These are phyloP conservation scores for Solanum hybrid DNA, from an alignment of 305 asterid species.

Conservation along the genomic window DNA sequence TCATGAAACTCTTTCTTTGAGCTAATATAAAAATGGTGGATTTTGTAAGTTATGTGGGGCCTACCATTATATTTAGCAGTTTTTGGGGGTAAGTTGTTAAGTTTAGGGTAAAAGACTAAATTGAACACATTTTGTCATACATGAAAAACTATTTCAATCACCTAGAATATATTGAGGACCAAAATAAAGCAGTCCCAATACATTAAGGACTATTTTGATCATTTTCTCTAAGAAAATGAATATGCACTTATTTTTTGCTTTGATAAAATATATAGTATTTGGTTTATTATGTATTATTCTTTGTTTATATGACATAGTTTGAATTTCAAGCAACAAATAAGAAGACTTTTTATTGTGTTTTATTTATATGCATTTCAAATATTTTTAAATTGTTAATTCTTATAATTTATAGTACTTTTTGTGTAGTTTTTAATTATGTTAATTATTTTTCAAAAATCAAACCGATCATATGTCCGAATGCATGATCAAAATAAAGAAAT, in stretches of 20 bases:
- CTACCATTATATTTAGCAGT: too few relatives aligned
- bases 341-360: not conserved
- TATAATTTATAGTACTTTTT: not conserved
- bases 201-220: too few relatives aligned
- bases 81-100: too few relatives aligned
- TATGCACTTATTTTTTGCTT: not conserved
- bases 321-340: not conserved
- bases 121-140: too few relatives aligned
- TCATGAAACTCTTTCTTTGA: too few relatives aligned
- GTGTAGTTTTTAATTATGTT: not conserved
- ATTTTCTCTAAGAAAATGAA: too few relatives aligned
- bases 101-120: too few relatives aligned
- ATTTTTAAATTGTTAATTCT: not conserved
- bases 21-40: too few relatives aligned
- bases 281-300: not conserved
- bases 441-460: not conserved
- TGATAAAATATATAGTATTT: not conserved
- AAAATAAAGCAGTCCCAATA: too few relatives aligned
- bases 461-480: not conserved
- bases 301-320: not conserved
- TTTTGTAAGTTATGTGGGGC: too few relatives aligned
- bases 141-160: too few relatives aligned
- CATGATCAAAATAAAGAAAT: not conserved
- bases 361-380: not conserved
- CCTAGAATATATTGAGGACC: too few relatives aligned